phyloP scores from a whole-genome alignment of 148 eudicot genomes.

The Arctostaphylos glauca region DNA sequence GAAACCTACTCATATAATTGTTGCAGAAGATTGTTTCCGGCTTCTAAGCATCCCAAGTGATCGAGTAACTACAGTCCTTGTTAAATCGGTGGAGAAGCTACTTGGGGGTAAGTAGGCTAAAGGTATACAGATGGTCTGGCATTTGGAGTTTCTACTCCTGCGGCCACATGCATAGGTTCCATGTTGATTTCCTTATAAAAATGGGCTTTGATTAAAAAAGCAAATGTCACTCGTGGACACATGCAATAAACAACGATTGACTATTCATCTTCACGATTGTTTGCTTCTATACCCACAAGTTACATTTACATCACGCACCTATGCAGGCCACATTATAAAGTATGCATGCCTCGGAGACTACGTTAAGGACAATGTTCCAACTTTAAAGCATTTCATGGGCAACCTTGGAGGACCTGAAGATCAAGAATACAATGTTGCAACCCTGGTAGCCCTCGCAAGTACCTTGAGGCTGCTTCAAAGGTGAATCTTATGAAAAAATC shows the following conservation, averaged over 20 bases:
- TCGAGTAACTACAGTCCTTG: slow-evolving; percentile 45
- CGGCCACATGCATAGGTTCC: neutral
- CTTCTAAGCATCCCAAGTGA: slow-evolving; percentile 59
- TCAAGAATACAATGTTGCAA: slow-evolving; percentile 50
- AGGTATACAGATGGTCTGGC: neutral
- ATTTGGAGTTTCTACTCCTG: neutral
- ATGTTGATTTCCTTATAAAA: neutral
- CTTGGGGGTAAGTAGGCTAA: slow-evolving; percentile 53
- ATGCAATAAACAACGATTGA: neutral
- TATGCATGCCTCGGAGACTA: slow-evolving; percentile 56
- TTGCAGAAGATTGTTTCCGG: slow-evolving; percentile 84
- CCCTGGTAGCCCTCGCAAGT: slow-evolving; percentile 72
- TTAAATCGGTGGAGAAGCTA: slow-evolving; percentile 51
- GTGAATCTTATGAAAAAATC: slow-evolving; percentile 30
- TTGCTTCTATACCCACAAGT: neutral
- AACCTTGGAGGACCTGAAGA: slow-evolving; percentile 20
- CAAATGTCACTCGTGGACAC: neutral
- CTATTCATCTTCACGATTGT: neutral
- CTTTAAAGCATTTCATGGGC: slow-evolving; percentile 58
- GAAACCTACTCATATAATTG: slow-evolving; percentile 42
- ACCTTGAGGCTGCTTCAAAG: slow-evolving; percentile 76
- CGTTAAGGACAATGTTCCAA: slow-evolving; percentile 62
- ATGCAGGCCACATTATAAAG: slow-evolving; percentile 44
- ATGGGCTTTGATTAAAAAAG: neutral
- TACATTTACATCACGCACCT: slow-evolving; percentile 1